phyloP scores from a whole-genome alignment of 2,329 filamentous ascomycete species.

The Zopfia rhizophila region DNA sequence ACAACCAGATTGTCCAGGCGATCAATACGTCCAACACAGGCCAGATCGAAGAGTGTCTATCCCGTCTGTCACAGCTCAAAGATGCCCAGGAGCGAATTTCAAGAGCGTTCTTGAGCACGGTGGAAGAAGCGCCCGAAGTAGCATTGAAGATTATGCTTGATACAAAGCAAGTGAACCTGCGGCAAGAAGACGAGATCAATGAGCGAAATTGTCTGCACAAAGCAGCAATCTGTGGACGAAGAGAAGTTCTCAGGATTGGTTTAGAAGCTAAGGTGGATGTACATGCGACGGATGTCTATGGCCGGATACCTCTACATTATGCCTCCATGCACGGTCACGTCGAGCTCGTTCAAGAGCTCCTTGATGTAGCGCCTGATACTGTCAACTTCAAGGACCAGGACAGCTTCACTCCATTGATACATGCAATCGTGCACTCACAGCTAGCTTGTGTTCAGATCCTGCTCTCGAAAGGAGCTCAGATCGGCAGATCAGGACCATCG shows the following conservation, averaged over 20 bases:
- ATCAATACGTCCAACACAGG: conserved; percentile 83
- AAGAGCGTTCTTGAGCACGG: conserved; percentile 87
- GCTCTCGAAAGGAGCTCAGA: conserved; percentile 79
- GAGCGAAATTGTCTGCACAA: conserved; percentile 96
- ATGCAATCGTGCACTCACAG: conserved; percentile 90
- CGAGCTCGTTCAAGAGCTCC: conserved; percentile 80
- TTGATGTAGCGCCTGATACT: conserved; percentile 75
- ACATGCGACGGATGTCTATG: conserved; percentile 88
- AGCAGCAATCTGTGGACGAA: conserved; percentile 91
- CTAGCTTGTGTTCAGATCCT: conserved; percentile 82
- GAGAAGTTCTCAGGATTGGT: conserved; percentile 79
- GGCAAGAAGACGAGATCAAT: conserved; percentile 96
- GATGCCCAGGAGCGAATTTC: conserved; percentile 81
- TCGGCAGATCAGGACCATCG: conserved; percentile 85
- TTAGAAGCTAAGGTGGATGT: conserved; percentile 81
- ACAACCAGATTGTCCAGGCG: conserved; percentile 87
- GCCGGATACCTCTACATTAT: conserved; percentile 92
- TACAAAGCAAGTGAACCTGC: conserved; percentile 86
- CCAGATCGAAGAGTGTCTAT: conserved; percentile 82
- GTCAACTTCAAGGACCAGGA: conserved; percentile 93
- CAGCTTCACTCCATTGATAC: conserved; percentile 95
- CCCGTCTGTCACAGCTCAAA: conserved; percentile 70
- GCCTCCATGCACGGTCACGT: conserved; percentile 93
- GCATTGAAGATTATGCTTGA: conserved; percentile 80
- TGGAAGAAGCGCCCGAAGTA: conserved; percentile 83